Evolutionary conservation across 768 basidiomycete genomes (phyloP).

Genomic region (Macrolepiota albuminosa): DNA sequence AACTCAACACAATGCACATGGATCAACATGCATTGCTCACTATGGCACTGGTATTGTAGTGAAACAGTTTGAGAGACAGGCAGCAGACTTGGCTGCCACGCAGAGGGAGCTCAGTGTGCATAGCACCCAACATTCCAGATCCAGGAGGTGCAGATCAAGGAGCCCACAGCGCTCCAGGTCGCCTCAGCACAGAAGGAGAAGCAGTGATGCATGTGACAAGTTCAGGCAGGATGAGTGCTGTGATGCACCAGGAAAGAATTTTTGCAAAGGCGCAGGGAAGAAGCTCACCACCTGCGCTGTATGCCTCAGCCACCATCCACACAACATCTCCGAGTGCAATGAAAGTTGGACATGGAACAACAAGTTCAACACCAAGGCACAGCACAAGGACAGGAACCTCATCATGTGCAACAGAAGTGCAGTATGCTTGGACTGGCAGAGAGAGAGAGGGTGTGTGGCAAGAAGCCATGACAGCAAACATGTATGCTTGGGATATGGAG

Average conservation of each 20-base stretch:
- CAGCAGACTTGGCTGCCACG: too few species aligned
- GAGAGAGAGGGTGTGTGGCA: not conserved
- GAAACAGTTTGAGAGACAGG: too few species aligned
- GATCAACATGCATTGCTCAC: too few species aligned
- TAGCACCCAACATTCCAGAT: too few species aligned
- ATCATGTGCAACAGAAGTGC: not conserved
- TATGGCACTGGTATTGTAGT: too few species aligned
- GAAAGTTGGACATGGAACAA: not conserved
- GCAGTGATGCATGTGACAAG: too few species aligned
- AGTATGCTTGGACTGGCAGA: not conserved
- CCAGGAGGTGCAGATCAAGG: too few species aligned
- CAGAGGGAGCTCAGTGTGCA: too few species aligned
- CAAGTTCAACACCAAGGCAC: not conserved
- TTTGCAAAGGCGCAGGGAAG: not conserved
- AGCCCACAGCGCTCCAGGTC: too few species aligned
- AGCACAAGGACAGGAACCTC: not conserved
- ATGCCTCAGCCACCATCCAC: not conserved
- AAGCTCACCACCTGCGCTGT: not conserved
- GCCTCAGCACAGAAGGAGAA: too few species aligned
- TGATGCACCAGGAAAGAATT: not conserved
- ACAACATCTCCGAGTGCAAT: not conserved
- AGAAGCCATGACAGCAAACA: slow-evolving; percentile 3
- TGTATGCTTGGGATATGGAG: slow-evolving; percentile 9
- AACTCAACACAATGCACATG: too few species aligned
- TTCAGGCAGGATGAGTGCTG: fast-evolving